Percentiles rank a stretch among this genome's conserved stretches.
These are phyloP conservation scores for Vitis amurensis DNA, from an alignment of 164 flowering plant genomes.

Conservation along the genomic window DNA sequence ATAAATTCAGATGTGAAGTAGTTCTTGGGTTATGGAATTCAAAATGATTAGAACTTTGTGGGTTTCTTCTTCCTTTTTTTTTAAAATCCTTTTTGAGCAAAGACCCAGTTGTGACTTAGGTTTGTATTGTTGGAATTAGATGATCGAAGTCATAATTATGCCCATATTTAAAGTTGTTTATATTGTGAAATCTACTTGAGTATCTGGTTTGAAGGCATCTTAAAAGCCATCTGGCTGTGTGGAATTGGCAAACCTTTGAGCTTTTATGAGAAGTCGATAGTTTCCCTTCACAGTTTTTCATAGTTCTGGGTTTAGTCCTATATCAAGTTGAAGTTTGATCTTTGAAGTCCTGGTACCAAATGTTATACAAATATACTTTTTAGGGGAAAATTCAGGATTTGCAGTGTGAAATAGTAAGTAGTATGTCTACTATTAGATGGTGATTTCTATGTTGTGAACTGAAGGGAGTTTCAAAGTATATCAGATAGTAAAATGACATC, in stretches of 20 bases:
- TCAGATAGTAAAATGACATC: too few relatives aligned
- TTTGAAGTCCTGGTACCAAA: neutral
- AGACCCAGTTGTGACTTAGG: constrained; percentile 10
- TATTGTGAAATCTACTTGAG: neutral
- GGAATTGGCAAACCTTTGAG: too few relatives aligned
- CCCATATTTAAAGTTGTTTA: neutral
- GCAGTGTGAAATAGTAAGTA: neutral
- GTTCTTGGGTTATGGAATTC: neutral
- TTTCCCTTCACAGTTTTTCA: neutral
- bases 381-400: neutral
- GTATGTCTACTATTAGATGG: neutral
- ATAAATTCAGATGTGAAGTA: neutral
- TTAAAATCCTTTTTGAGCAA: neutral
- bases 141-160: neutral
- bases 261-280: neutral
- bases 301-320: neutral
- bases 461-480: neutral
- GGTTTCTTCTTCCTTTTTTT: neutral
- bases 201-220: neutral
- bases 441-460: neutral
- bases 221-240: neutral
- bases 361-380: neutral
- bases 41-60: neutral
- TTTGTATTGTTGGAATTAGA: neutral
- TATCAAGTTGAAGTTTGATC: neutral